Evolutionary conservation across 805 yeast species (phyloP).

Genomic region (Maudiozyma barnettii): DNA sequence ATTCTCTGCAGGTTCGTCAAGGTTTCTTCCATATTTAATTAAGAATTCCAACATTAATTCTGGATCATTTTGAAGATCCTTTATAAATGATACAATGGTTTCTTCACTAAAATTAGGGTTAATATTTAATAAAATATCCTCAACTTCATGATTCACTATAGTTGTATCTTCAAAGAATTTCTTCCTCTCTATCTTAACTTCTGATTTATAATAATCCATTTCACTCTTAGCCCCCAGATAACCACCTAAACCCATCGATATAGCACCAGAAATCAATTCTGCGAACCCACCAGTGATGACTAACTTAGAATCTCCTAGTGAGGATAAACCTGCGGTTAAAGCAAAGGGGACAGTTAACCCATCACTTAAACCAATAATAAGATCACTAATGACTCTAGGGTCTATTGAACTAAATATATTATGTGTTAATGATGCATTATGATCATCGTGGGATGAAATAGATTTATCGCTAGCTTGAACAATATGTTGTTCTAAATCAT

Average conservation of each 20-base stretch:
- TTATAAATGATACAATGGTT: constrained; percentile 63
- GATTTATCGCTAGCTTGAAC: neutral
- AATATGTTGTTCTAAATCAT: constrained; percentile 12
- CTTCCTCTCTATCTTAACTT: constrained; percentile 62
- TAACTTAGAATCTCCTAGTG: constrained; percentile 78
- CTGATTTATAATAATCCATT: constrained; percentile 60
- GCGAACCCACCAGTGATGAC: constrained; percentile 98
- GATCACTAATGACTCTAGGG: constrained; percentile 90
- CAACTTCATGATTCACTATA: constrained; percentile 63
- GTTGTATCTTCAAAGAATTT: constrained; percentile 58
- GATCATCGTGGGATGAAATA: neutral
- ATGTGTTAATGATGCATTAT: neutral
- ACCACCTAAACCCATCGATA: constrained; percentile 97
- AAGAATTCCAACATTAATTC: constrained; percentile 76
- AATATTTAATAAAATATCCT: constrained; percentile 69
- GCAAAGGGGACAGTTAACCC: constrained; percentile 99
- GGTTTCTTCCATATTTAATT: constrained; percentile 81
- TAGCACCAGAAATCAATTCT: constrained; percentile 92
- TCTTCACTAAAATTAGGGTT: constrained; percentile 48
- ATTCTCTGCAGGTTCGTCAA: constrained; percentile 91
- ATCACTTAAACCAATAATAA: constrained; percentile 87
- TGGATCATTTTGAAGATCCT: constrained; percentile 72
- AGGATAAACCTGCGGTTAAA: constrained; percentile 87
- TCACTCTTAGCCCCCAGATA: constrained; percentile 91
- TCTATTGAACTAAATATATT: constrained; percentile 44